Conservation (phyloP, 768 basidiomycete genomes). For the Trametopsis cervina region DNA sequence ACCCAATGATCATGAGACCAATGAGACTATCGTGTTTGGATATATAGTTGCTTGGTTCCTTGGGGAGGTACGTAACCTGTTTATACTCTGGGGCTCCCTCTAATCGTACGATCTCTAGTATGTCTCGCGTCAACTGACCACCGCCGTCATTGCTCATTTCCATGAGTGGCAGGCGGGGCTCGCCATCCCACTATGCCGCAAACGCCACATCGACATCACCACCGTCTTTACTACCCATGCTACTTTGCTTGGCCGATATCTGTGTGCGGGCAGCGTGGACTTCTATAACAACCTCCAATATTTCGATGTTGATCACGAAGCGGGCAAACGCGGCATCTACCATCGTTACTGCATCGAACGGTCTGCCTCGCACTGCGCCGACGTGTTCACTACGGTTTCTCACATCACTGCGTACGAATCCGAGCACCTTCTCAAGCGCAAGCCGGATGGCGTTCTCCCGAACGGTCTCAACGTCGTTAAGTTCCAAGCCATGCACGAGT, state of each 20-base stretch:
- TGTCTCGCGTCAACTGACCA: slow-evolving; percentile 69
- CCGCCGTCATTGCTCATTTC: slow-evolving; percentile 94
- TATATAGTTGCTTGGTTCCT: slow-evolving; percentile 99
- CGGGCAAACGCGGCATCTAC: slow-evolving; percentile 98
- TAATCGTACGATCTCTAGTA: slow-evolving; percentile 43
- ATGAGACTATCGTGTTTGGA: slow-evolving; percentile 96
- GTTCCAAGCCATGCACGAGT: slow-evolving; percentile 99
- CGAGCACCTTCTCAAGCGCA: slow-evolving; percentile 94
- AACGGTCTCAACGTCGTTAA: slow-evolving; percentile 99
- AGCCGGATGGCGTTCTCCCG: slow-evolving; percentile 94
- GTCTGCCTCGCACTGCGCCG: slow-evolving; percentile 88
- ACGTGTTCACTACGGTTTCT: slow-evolving; percentile 97
- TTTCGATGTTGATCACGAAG: slow-evolving; percentile 99
- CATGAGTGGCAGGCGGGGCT: slow-evolving; percentile 99
- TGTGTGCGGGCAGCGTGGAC: slow-evolving; percentile 96
- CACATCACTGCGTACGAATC: slow-evolving; percentile 98
- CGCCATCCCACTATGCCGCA: slow-evolving; percentile 90
- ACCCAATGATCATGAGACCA: slow-evolving; percentile 94
- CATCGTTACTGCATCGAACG: slow-evolving; percentile 98
- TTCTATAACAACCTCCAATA: slow-evolving; percentile 99
- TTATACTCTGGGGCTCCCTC: neutral
- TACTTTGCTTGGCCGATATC: slow-evolving; percentile 95
- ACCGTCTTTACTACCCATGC: slow-evolving; percentile 99
- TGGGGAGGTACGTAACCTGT: slow-evolving; percentile 68
- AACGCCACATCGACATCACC: slow-evolving; percentile 95